Evolutionary conservation across 106 monocot genomes (phyloP), one percentile per base, ranked within the genome.

Genomic region (Amphibolis antarctica): DNA sequence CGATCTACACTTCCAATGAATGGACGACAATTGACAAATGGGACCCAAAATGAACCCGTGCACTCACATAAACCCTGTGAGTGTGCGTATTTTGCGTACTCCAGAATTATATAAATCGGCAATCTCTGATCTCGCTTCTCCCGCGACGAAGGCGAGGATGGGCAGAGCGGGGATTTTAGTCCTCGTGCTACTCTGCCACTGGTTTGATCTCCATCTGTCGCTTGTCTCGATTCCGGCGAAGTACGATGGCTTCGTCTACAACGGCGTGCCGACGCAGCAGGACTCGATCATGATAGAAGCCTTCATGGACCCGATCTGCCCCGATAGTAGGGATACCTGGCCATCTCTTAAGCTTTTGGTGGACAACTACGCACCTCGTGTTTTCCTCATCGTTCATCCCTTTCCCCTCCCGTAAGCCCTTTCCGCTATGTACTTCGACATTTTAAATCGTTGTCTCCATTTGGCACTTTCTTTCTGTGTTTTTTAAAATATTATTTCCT

Each of bases 321-420:
- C 88, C 4, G 88, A 93, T 59, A 93, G 88, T 73, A 76, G 85
- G 45, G 93, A 88, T 74, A 57, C 93, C 10, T 93, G 93, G 93
- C 74, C 70, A 6, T 74, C 82, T 18, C 78, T 93, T 28, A 83
- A 85, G 70, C 52, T 54, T 62, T 76, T 68, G 0, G 19, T 85
- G 28, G 28, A 69, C n/a, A 45, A 74, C 47, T 88, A 80, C 65
- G 62, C 74, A 4, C 54, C 73, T 47, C 67, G 66, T 14, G 59
- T 88, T 46, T 85, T 80, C 28, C 69, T 93, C 63, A 44, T 80
- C 47, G 76, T 88, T 43, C 93, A 88, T 70, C 80, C 93, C 46
- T 93, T 88, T 66, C 76, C 93, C 19, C 88, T 93, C 46, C 88
- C 93, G 88, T 88, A 47, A 74, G 88, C 31, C 65, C 55, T 12